These are phyloP conservation scores for Dittrichia graveolens DNA, from an alignment of 129 eudicot genomes.

Conservation along the genomic window DNA sequence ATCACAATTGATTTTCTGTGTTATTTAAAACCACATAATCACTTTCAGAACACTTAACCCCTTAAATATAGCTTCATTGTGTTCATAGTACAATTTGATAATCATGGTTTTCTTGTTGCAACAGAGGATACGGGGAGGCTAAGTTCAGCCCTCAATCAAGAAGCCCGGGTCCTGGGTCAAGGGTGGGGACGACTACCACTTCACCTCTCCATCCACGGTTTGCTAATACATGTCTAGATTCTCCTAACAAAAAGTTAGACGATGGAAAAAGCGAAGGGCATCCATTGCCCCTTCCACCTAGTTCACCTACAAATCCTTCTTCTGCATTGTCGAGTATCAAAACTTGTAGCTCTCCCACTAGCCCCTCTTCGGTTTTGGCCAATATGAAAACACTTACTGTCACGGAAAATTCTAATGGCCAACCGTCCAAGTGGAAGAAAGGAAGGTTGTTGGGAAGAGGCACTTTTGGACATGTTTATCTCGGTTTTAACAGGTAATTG, in stretches of 20 bases:
- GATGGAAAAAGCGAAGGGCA: slow-evolving; percentile 70
- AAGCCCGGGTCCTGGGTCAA: slow-evolving; percentile 76
- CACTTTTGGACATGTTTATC: slow-evolving; percentile 94
- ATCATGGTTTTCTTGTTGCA: neutral
- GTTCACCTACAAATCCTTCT: slow-evolving; percentile 35
- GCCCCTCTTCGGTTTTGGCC: slow-evolving; percentile 58
- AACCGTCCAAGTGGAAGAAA: slow-evolving; percentile 78
- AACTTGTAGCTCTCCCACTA: slow-evolving; percentile 56
- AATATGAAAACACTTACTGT: slow-evolving; percentile 51
- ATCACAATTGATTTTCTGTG: too few species aligned
- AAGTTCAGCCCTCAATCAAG: slow-evolving; percentile 52
- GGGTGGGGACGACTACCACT: slow-evolving; percentile 46
- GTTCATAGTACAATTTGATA: neutral
- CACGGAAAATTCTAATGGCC: slow-evolving; percentile 37
- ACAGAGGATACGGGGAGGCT: slow-evolving; percentile 50
- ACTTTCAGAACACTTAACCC: too few species aligned
- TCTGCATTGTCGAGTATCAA: slow-evolving; percentile 43
- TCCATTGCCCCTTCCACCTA: slow-evolving; percentile 79
- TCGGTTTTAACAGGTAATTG: slow-evolving; percentile 82
- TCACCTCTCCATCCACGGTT: slow-evolving; percentile 85
- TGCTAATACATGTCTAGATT: slow-evolving; percentile 57
- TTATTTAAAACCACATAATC: too few species aligned
- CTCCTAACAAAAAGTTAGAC: slow-evolving; percentile 56
- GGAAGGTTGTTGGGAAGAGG: slow-evolving; percentile 95
- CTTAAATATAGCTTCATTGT: neutral